phyloP scores from a whole-genome alignment of 2,329 filamentous ascomycete genomes.

The Triangularia verruculosa region DNA sequence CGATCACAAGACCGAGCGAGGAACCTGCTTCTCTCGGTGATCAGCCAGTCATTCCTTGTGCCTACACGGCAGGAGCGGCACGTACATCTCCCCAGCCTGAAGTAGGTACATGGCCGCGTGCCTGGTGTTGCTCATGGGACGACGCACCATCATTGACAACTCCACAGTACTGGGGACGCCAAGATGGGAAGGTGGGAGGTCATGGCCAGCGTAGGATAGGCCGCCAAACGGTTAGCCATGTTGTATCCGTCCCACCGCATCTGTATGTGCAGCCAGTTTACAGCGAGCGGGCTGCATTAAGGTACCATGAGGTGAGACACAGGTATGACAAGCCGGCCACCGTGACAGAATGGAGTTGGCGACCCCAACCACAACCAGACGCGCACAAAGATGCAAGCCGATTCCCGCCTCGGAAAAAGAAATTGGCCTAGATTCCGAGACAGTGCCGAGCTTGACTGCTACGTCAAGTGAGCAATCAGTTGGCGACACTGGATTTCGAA shows the following conservation, averaged over 20 bases:
- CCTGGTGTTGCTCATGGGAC: not conserved
- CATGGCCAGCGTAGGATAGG: not conserved
- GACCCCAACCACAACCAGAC: not conserved
- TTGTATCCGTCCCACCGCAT: not conserved
- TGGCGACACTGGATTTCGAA: not conserved
- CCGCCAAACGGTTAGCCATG: not conserved
- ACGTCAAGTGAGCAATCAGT: no score
- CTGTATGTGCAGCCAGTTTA: no score
- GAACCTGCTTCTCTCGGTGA: not conserved
- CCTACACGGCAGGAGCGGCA: not conserved
- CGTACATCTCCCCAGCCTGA: not conserved
- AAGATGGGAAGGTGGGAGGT: not conserved
- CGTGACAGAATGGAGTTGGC: not conserved
- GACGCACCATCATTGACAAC: not conserved
- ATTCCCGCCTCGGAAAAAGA: not conserved
- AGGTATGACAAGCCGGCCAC: not conserved
- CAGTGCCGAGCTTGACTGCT: not conserved
- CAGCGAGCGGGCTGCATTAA: not conserved
- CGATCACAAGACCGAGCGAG: not conserved
- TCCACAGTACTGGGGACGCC: not conserved
- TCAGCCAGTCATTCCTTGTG: constrained; percentile 7
- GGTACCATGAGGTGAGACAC: not conserved
- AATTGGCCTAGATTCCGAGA: not conserved
- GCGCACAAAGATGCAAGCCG: not conserved
- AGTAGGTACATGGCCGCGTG: not conserved